Conservation (phyloP, 352 stramenopile species). For the Phytophthora gonapodyides region DNA sequence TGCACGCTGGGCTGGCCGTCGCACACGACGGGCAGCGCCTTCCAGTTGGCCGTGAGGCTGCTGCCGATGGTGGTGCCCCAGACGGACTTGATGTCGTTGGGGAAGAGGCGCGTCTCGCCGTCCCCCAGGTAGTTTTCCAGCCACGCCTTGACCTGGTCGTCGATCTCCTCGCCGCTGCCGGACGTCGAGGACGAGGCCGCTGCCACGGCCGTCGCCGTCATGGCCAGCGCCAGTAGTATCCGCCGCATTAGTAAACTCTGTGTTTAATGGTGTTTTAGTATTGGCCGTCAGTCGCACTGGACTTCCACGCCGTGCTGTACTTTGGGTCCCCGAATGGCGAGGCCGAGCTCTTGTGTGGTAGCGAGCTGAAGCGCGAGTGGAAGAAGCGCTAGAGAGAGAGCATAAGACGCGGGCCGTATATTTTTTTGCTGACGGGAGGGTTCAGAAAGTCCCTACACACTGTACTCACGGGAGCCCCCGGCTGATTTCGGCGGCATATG, state of each 20-base stretch:
- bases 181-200: background rate
- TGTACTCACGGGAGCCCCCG: no score
- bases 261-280: slow-evolving; percentile 1
- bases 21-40: slow-evolving; percentile 54
- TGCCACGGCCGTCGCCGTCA: slow-evolving; percentile 8
- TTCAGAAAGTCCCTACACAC: no score
- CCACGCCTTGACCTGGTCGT: slow-evolving; percentile 51
- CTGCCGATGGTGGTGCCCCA: slow-evolving; percentile 53
- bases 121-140: slow-evolving; percentile 59
- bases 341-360: background rate
- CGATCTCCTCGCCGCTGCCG: slow-evolving; percentile 32
- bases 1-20: slow-evolving; percentile 51
- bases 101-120: slow-evolving; percentile 57
- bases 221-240: slow-evolving; percentile 9
- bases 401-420: slow-evolving; percentile 16
- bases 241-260: slow-evolving; percentile 11
- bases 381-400: slow-evolving; percentile 10
- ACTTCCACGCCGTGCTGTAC: no score
- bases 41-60: slow-evolving; percentile 59
- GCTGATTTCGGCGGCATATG: no score
- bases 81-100: slow-evolving; percentile 63
- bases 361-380: slow-evolving; percentile 20
- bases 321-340: no score
- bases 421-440: background rate
- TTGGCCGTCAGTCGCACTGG: background rate